Evolutionary conservation across 1,139 yeast species (phyloP).

Genomic region (Arxiozyma telluris): DNA sequence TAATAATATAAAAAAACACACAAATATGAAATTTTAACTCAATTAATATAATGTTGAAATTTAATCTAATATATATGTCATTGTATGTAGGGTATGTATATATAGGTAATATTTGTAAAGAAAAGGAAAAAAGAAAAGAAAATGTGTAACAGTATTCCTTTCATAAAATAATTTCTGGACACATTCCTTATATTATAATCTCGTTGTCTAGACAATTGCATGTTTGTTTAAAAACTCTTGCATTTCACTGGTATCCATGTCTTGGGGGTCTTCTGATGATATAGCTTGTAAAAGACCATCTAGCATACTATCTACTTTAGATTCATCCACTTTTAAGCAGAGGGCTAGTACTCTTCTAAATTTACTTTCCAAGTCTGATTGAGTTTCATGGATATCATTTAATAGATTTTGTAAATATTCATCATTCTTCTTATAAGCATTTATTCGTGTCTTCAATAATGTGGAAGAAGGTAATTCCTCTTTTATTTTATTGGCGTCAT

Average conservation of each 20-base stretch:
- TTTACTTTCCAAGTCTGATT: slow-evolving; percentile 65
- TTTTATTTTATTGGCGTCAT: slow-evolving; percentile 11
- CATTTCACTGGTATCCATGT: slow-evolving; percentile 44
- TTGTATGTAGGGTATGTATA: no score
- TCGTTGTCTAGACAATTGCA: slow-evolving; percentile 5
- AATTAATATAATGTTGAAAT: no score
- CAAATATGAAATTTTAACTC: no score
- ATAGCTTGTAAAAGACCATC: slow-evolving; percentile 87
- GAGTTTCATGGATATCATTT: slow-evolving; percentile 40
- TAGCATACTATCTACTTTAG: slow-evolving; percentile 70
- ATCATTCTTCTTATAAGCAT: slow-evolving; percentile 68
- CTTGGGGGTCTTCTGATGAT: slow-evolving; percentile 64
- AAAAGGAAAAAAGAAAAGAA: no score
- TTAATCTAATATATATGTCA: no score
- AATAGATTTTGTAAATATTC: slow-evolving; percentile 43
- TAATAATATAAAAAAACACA: no score
- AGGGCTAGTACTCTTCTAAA: slow-evolving; percentile 83
- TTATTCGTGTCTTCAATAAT: slow-evolving; percentile 64
- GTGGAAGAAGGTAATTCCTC: slow-evolving; percentile 47
- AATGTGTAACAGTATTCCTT: neutral
- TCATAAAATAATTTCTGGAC: neutral
- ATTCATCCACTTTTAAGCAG: slow-evolving; percentile 78
- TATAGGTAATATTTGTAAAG: no score
- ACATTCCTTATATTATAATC: neutral
- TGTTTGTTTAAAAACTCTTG: slow-evolving; percentile 28